Base-by-base conservation (phyloP, 1,284 basidiomycete species). In the Papiliotrema terrestris region DNA sequence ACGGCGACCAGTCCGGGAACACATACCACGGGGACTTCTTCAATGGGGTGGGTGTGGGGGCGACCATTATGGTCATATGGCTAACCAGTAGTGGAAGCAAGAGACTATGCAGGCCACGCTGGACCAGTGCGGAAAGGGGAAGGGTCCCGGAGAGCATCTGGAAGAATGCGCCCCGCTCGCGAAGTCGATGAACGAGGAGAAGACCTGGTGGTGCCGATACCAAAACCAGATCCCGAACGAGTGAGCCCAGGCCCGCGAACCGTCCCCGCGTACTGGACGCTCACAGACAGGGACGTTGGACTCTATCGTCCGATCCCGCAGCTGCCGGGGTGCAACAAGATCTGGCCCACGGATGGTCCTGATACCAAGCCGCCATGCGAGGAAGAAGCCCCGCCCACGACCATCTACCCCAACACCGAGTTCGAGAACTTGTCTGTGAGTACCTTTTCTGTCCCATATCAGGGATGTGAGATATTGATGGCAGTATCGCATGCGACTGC, bases 11-110 rank as follows among this genome's bases (percentile, higher is more conserved):
- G 26, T 56, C 56, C 8, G 73, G 73, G n/a, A 41, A 49, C 9
- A 57, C 60, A 13, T 69, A 59, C 58, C 73, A 74, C 54, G 73
- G 61, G 19, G 73, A 75, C 54, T 73, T 72, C 52, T 44, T 63
- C 44, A 63, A 66, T 37, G 71, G 71, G 11, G 67, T 69, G 38
- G 45, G 67, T 59, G 14, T 17, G 20, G 19, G 8, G 19, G 39
- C 25, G 49, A 22, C 3, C 20, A 15, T 8, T 32, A 32, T 32
- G 20, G 15, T 41, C 23, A 53, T 2, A 19, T 35, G 52, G 22
- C n/a, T 37, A 1, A 17, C n/a, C 20, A 23, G 17, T 42, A 69
- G 67, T 71, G 69, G 69, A 59, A 58, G 8, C 52, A 57, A 17
- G 29, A 44, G 2, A 58, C 58, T 2, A 52, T 71, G 8, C 39